A percentile compares a stretch with the other conserved stretches of the same genome.
phyloP scores from a whole-genome alignment of 2,329 filamentous ascomycete genomes.

The Thielaviopsis populi region DNA sequence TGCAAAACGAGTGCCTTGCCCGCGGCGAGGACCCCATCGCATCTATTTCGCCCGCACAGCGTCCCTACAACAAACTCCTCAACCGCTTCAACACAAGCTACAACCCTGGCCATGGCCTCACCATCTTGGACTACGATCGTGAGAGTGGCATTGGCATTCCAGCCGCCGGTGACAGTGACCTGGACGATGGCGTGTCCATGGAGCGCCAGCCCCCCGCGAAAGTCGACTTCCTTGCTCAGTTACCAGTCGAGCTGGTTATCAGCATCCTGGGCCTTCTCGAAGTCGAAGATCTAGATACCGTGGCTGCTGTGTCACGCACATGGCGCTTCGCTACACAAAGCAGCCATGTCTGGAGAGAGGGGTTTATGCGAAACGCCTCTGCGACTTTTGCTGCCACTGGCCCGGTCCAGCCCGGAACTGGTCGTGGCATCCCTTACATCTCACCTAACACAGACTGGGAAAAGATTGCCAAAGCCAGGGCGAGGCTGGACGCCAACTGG shows the following conservation, averaged over 20 bases:
- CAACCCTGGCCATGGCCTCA: constrained; percentile 16
- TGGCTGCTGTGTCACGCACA: constrained; percentile 33
- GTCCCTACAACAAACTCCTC: background rate
- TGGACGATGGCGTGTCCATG: constrained; percentile 25
- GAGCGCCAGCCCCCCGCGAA: constrained; percentile 2
- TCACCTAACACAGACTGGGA: constrained; percentile 64
- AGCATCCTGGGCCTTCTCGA: constrained; percentile 44
- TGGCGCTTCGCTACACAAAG: constrained; percentile 37
- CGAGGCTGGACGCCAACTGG: constrained; percentile 67
- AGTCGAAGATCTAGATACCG: constrained; percentile 34
- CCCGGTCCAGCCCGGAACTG: constrained; percentile 36
- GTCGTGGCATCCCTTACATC: constrained; percentile 41
- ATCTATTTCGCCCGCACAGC: background rate
- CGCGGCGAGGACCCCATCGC: constrained; percentile 5
- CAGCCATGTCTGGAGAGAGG: constrained; percentile 48
- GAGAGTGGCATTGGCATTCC: constrained; percentile 52
- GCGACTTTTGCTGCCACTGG: constrained; percentile 43
- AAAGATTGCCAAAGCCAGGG: constrained; percentile 63
- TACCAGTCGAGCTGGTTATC: constrained; percentile 45
- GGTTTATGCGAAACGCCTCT: constrained; percentile 46
- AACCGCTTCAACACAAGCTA: constrained; percentile 3
- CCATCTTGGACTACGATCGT: constrained; percentile 33
- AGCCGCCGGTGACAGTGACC: constrained; percentile 30
- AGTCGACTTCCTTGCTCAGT: constrained; percentile 38
- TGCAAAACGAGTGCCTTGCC: constrained; percentile 36